These are phyloP conservation scores for Candida namnaoensis DNA, from an alignment of 805 yeast species.

Conservation along the genomic window DNA sequence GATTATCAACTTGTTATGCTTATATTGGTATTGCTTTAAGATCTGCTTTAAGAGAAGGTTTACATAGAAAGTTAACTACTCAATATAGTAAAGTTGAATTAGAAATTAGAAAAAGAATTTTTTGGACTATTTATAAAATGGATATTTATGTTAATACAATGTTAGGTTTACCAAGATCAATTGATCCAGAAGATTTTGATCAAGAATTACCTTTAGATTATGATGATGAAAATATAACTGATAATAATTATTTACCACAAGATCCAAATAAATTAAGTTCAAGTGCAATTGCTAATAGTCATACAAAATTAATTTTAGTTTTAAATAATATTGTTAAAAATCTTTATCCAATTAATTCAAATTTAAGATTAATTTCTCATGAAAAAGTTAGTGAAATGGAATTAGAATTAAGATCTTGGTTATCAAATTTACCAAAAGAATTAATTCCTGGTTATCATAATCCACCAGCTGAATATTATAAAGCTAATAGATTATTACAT, in stretches of 20 bases:
- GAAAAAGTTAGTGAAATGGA: slow-evolving; percentile 54
- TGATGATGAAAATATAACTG: slow-evolving; percentile 81
- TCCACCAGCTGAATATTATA: slow-evolving; percentile 52
- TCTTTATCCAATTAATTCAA: slow-evolving; percentile 57
- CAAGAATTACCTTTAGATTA: slow-evolving; percentile 79
- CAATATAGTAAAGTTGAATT: slow-evolving; percentile 68
- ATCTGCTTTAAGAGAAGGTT: slow-evolving; percentile 74
- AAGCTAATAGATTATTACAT: slow-evolving; percentile 69
- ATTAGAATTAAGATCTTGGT: slow-evolving; percentile 63
- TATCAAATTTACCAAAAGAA: slow-evolving; percentile 58
- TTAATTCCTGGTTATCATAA: slow-evolving; percentile 56
- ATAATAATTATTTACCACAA: slow-evolving; percentile 42
- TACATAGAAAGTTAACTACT: slow-evolving; percentile 59
- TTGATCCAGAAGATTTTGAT: slow-evolving; percentile 73
- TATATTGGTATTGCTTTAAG: slow-evolving; percentile 84
- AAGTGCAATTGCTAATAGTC: slow-evolving; percentile 77
- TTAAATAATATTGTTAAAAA: slow-evolving; percentile 60
- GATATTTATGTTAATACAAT: slow-evolving; percentile 85
- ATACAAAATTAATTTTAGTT: slow-evolving; percentile 65
- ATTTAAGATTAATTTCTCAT: slow-evolving; percentile 16
- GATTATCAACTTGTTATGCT: slow-evolving; percentile 79
- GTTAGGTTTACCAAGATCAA: slow-evolving; percentile 75
- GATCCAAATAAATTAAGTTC: slow-evolving; percentile 52
- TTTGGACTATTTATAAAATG: slow-evolving; percentile 87
- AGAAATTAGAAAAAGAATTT: slow-evolving; percentile 76